Percentiles rank a stretch among this genome's conserved stretches.
These are phyloP conservation scores for Cornus kousa DNA, from an alignment of 148 eudicot genomes.

Conservation along the genomic window DNA sequence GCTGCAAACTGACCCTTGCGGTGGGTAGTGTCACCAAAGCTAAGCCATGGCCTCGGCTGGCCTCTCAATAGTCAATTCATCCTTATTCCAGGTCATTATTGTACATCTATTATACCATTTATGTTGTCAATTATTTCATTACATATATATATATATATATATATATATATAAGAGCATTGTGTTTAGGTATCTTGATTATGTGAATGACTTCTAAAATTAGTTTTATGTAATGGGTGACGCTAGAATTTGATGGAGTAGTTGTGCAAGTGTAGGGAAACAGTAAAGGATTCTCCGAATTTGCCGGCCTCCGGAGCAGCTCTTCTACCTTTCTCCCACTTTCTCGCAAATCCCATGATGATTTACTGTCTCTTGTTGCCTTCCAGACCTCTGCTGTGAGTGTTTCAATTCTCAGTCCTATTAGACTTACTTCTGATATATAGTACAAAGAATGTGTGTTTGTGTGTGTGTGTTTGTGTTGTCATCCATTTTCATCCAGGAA, in stretches of 20 bases:
- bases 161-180: no score
- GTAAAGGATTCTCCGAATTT: constrained; percentile 78
- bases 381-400: constrained; percentile 76
- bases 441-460: no score
- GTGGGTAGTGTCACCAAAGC: not conserved
- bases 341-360: constrained; percentile 51
- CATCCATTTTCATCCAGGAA: no score
- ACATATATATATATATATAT: no score
- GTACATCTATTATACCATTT: no score
- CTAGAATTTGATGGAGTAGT: no score
- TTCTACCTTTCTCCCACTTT: constrained; percentile 50
- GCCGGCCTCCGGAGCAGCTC: constrained; percentile 58
- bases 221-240: no score
- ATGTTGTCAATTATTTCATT: no score
- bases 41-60: constrained; percentile 72
- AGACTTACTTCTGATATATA: no score
- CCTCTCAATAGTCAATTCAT: constrained; percentile 68
- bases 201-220: no score
- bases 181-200: no score
- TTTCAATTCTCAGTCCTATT: not conserved
- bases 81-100: constrained; percentile 44
- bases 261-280: constrained; percentile 46
- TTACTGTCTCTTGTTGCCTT: constrained; percentile 57
- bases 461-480: no score
- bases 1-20: constrained; percentile 1